Percentiles rank a stretch among this genome's conserved stretches.
Evolutionary conservation across 108 stramenopile genomes (phyloP).

Genomic region (Nannochloropsis granulata): DNA sequence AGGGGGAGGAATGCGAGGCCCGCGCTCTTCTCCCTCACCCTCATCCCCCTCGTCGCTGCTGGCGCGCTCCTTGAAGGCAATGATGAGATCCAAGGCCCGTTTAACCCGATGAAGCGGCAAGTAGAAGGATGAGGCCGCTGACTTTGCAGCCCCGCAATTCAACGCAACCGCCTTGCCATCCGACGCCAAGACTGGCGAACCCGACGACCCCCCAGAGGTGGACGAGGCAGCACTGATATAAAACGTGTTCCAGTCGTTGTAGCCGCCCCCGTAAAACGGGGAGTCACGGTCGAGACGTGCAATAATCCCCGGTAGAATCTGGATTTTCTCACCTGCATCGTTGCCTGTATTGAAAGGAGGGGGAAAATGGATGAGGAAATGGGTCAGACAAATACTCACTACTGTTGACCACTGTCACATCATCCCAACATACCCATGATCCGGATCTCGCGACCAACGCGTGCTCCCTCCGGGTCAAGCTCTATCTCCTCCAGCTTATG

Average conservation of each 20-base stretch:
- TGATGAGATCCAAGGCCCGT: slow-evolving; percentile 12
- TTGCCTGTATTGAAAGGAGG: slow-evolving; percentile 18
- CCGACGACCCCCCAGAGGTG: slow-evolving; percentile 35
- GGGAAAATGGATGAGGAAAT: neutral
- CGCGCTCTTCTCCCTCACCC: neutral
- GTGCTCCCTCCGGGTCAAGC: slow-evolving; percentile 31
- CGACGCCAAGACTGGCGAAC: slow-evolving; percentile 27
- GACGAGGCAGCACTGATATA: slow-evolving; percentile 2
- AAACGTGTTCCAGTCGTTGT: slow-evolving; percentile 38
- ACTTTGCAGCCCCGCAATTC: slow-evolving; percentile 30
- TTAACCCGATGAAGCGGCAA: slow-evolving; percentile 25
- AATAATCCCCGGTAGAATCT: slow-evolving; percentile 32
- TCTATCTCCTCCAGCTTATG: slow-evolving; percentile 20
- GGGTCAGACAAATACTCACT: neutral
- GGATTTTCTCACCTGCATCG: slow-evolving; percentile 42
- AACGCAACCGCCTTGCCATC: slow-evolving; percentile 35
- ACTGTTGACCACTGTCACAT: too few relatives aligned
- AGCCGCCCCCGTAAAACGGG: slow-evolving; percentile 23
- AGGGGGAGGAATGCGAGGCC: neutral
- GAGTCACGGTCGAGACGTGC: slow-evolving; percentile 39
- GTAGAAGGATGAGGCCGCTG: slow-evolving; percentile 33
- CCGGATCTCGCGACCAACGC: slow-evolving; percentile 37
- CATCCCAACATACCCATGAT: slow-evolving; percentile 4
- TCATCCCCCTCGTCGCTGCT: neutral
- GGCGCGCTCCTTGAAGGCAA: neutral